Evolutionary conservation across 2,329 filamentous ascomycete genomes (phyloP).

Genomic region (Penicillium sp.): DNA sequence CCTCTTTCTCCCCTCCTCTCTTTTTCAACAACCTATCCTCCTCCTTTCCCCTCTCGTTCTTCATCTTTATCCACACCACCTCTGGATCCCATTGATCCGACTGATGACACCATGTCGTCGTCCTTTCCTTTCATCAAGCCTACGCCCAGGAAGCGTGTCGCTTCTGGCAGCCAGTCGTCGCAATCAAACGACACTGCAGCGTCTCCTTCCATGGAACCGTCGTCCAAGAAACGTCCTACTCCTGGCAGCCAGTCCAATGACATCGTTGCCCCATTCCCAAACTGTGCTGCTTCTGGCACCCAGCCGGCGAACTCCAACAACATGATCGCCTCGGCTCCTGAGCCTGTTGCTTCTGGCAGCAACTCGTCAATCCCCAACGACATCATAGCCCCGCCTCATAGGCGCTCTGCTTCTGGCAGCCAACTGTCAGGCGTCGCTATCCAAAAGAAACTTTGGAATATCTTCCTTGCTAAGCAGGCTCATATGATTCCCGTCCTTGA

Average conservation of each 20-base stretch:
- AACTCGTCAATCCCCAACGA: background rate
- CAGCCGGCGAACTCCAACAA: background rate
- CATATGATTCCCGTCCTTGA: background rate
- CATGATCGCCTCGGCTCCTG: fast-evolving
- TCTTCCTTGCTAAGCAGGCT: background rate
- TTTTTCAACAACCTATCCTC: background rate
- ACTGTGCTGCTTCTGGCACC: background rate
- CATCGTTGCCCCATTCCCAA: background rate
- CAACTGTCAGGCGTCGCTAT: background rate
- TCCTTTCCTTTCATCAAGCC: background rate
- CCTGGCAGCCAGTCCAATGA: background rate
- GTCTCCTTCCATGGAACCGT: background rate
- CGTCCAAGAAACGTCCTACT: background rate
- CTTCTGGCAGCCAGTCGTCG: background rate
- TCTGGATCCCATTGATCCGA: background rate
- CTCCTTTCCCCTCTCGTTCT: background rate
- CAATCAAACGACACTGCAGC: background rate
- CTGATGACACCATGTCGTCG: background rate
- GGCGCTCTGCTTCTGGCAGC: background rate
- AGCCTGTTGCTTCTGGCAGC: background rate
- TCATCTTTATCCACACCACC: background rate
- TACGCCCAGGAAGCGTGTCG: background rate
- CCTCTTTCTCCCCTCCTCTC: background rate
- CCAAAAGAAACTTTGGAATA: background rate
- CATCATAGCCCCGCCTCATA: background rate